Conservation (phyloP, 306 rosid genomes). For the Lathyrus sativus region DNA sequence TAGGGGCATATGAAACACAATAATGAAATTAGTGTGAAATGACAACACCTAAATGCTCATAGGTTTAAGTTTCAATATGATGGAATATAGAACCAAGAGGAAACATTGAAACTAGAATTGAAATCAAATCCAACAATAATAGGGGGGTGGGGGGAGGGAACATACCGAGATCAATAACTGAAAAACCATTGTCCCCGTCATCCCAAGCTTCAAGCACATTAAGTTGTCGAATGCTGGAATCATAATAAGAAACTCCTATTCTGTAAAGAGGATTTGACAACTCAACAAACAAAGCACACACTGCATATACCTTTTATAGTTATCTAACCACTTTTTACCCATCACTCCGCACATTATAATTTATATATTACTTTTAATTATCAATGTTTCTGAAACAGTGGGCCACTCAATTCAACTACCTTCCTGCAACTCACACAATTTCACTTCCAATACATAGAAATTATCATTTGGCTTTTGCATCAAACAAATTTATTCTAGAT, state of each 20-base stretch:
- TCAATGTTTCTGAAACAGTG: constrained; percentile 20
- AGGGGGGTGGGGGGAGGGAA: constrained; percentile 44
- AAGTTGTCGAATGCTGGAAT: constrained; percentile 86
- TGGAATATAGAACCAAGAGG: constrained; percentile 27
- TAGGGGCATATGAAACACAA: constrained; percentile 6
- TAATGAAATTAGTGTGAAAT: constrained; percentile 11
- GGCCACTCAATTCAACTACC: constrained; percentile 15
- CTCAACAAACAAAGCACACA: constrained; percentile 33
- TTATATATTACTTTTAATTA: not conserved
- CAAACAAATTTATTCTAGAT: constrained; percentile 31
- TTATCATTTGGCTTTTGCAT: constrained; percentile 8
- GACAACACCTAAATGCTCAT: constrained; percentile 25
- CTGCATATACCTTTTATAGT: constrained; percentile 19
- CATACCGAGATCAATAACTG: constrained; percentile 83
- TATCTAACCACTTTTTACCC: constrained; percentile 1
- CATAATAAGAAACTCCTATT: constrained; percentile 87
- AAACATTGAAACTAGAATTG: constrained; percentile 38
- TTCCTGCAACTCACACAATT: constrained; percentile 31
- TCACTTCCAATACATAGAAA: constrained; percentile 23
- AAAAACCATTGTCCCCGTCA: constrained; percentile 75
- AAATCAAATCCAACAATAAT: constrained; percentile 28
- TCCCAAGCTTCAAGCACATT: constrained; percentile 94
- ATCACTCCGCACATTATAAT: constrained; percentile 4
- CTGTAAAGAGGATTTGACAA: constrained; percentile 50
- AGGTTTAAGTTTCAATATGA: constrained; percentile 31